Conservation (phyloP, 768 basidiomycete species). For the Boletus subparvulus region DNA sequence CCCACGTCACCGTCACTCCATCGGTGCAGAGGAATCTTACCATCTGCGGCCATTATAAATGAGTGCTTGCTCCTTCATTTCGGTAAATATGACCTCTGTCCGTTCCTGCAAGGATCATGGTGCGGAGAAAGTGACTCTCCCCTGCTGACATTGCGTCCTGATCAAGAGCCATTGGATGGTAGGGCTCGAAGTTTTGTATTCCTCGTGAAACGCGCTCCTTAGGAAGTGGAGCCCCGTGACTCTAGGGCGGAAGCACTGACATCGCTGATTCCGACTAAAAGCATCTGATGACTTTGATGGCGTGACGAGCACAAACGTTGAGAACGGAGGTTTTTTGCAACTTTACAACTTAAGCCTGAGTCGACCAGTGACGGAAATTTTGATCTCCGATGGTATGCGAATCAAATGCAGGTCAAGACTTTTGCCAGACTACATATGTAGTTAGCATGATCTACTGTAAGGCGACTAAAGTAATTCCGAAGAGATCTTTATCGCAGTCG, state of each 20-base stretch:
- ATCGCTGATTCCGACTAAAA: too few relatives aligned
- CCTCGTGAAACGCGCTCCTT: background rate
- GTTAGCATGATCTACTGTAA: constrained; percentile 5
- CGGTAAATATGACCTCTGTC: background rate
- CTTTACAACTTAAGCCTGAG: too few relatives aligned
- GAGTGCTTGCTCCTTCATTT: constrained; percentile 11
- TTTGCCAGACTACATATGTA: too few relatives aligned
- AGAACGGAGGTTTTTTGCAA: too few relatives aligned
- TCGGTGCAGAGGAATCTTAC: background rate
- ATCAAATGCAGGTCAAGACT: background rate
- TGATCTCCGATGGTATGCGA: background rate
- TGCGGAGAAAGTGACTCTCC: background rate
- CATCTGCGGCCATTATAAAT: background rate
- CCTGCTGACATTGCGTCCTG: background rate
- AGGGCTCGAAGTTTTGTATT: background rate
- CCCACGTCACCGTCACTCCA: background rate
- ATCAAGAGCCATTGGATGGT: background rate
- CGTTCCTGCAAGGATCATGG: background rate
- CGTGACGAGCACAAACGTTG: too few relatives aligned
- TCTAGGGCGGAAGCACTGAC: too few relatives aligned
- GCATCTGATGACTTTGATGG: too few relatives aligned
- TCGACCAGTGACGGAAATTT: too few relatives aligned
- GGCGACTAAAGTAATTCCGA: background rate
- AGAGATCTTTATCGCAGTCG: constrained; percentile 13
- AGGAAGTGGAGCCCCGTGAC: too few relatives aligned